A percentile compares a stretch with the other conserved stretches of the same genome.
Evolutionary conservation across 179 eudicot species (phyloP).

Genomic region (Amaranthus tricolor): DNA sequence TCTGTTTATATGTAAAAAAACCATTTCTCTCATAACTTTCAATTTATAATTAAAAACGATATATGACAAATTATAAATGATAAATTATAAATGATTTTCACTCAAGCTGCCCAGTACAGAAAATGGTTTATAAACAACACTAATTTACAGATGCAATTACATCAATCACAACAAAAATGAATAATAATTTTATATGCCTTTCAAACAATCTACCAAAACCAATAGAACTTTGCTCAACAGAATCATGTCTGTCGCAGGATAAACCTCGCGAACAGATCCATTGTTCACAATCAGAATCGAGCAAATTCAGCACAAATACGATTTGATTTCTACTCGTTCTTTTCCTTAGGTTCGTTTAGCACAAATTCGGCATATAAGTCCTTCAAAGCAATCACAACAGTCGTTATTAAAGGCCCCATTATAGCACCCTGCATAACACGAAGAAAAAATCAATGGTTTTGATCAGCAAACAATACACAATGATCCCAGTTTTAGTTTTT

Average conservation of each 20-base stretch:
- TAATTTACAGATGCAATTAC: conserved; percentile 4
- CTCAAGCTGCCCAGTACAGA: background rate
- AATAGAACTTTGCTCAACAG: background rate
- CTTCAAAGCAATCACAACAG: conserved; percentile 85
- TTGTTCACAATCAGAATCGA: background rate
- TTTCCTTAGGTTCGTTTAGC: conserved; percentile 58
- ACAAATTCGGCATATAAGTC: conserved; percentile 89
- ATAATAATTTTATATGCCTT: background rate
- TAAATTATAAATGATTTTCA: background rate
- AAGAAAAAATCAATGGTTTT: conserved; percentile 6
- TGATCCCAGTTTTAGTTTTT: conserved; percentile 7
- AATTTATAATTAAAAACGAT: too few species aligned
- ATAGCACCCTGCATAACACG: conserved; percentile 77
- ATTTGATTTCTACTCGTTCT: conserved; percentile 24
- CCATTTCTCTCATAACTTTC: too few species aligned
- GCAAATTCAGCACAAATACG: background rate
- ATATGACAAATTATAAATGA: too few species aligned
- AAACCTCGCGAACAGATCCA: background rate
- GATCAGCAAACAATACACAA: background rate
- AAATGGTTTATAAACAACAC: conserved; percentile 3
- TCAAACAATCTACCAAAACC: background rate
- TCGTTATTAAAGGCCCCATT: conserved; percentile 93
- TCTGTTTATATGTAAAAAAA: too few species aligned
- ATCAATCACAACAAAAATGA: conserved; percentile 10
- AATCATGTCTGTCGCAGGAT: background rate